phyloP scores from a whole-genome alignment of 2,329 filamentous ascomycete genomes.

The Claviceps spartinae region DNA sequence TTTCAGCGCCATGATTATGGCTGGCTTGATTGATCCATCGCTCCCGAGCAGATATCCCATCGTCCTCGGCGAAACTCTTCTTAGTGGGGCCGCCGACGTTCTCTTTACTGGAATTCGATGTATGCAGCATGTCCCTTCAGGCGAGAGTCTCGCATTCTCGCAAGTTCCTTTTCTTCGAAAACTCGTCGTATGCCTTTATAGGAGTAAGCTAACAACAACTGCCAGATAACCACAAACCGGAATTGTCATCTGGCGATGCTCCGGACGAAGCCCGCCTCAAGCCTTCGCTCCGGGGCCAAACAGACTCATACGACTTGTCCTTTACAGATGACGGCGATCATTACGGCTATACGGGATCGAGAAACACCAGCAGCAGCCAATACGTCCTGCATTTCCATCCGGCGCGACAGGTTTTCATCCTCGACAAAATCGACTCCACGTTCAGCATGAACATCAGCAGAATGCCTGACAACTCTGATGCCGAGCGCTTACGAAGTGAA shows the following conservation, averaged over 20 bases:
- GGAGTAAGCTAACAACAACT: background rate
- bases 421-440: slow-evolving; percentile 69
- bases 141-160: background rate
- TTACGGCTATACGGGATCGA: slow-evolving; percentile 47
- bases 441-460: slow-evolving; percentile 77
- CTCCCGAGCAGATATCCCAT: slow-evolving; percentile 49
- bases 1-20: slow-evolving; percentile 11
- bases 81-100: slow-evolving; percentile 42
- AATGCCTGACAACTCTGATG: slow-evolving; percentile 51
- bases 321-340: slow-evolving; percentile 41
- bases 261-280: slow-evolving; percentile 37
- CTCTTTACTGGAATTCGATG: slow-evolving; percentile 48
- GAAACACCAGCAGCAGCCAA: slow-evolving; percentile 41
- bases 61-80: slow-evolving; percentile 47
- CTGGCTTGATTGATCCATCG: slow-evolving; percentile 42
- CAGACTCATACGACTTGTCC: slow-evolving; percentile 40
- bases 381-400: slow-evolving; percentile 67
- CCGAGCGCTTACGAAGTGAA: slow-evolving; percentile 48
- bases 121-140: slow-evolving; percentile 20
- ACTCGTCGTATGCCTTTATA: background rate
- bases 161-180: background rate
- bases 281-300: slow-evolving; percentile 33
- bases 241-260: slow-evolving; percentile 33
- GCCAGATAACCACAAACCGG: slow-evolving; percentile 49
- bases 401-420: slow-evolving; percentile 58